Conservation (phyloP, 2,329 filamentous ascomycete genomes). For the Neoascochyta sp. region DNA sequence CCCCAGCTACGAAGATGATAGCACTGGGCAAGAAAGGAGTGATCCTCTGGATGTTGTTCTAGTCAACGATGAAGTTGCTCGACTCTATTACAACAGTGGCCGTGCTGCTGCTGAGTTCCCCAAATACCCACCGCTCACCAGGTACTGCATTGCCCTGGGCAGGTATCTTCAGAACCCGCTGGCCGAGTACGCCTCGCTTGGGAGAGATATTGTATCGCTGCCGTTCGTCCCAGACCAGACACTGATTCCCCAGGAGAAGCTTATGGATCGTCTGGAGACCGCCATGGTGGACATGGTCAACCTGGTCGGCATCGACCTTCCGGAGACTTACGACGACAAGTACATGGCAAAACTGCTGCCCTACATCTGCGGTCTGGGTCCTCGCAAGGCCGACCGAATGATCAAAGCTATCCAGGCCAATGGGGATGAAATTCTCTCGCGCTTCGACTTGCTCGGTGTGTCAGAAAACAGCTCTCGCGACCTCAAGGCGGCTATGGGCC, state of each 20-base stretch:
- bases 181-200: slow-evolving; percentile 92
- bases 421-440: slow-evolving; percentile 76
- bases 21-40: slow-evolving; percentile 65
- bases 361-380: slow-evolving; percentile 86
- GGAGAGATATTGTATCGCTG: slow-evolving; percentile 80
- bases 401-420: slow-evolving; percentile 90
- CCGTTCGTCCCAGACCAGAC: slow-evolving; percentile 88
- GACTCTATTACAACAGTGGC: slow-evolving; percentile 87
- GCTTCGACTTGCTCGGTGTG: slow-evolving; percentile 85
- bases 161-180: slow-evolving; percentile 93
- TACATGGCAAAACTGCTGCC: slow-evolving; percentile 85
- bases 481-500: slow-evolving; percentile 58
- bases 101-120: slow-evolving; percentile 78
- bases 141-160: slow-evolving; percentile 86
- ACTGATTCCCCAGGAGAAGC: slow-evolving; percentile 80
- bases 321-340: slow-evolving; percentile 77
- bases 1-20: slow-evolving; percentile 74
- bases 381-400: slow-evolving; percentile 80
- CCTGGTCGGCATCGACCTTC: slow-evolving; percentile 90
- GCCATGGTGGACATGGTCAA: slow-evolving; percentile 99
- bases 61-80: slow-evolving; percentile 95
- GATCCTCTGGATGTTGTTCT: slow-evolving; percentile 84
- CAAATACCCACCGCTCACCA: slow-evolving; percentile 69
- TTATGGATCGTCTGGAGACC: slow-evolving; percentile 83
- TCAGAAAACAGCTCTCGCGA: slow-evolving; percentile 61